These are phyloP conservation scores for Scenedesmus sp. DNA, from an alignment of 163 green algal species.

Conservation along the genomic window DNA sequence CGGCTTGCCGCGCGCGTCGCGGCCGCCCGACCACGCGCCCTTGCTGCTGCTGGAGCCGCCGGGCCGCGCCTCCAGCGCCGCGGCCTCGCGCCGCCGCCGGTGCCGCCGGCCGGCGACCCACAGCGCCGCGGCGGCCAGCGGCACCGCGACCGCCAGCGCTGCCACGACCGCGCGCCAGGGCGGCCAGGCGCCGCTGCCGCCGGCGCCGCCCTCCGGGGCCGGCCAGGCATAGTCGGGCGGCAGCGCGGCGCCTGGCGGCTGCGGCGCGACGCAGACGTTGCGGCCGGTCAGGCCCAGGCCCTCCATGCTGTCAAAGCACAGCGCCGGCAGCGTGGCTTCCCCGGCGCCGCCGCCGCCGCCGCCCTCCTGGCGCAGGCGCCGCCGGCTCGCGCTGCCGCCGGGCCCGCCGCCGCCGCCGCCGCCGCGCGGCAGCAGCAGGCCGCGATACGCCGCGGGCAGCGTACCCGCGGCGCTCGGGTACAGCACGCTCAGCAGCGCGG, in stretches of 20 bases:
- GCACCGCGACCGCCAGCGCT: not conserved
- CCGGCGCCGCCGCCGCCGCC: not conserved
- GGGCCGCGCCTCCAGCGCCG: no score
- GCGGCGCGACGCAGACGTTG: conserved; percentile 18
- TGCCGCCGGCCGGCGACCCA: no score
- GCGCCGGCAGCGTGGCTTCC: not conserved
- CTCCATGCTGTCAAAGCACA: conserved; percentile 16
- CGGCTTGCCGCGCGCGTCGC: no score
- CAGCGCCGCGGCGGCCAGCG: conserved; percentile 6
- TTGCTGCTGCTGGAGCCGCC: no score
- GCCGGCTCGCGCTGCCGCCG: not conserved
- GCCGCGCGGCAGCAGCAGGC: not conserved
- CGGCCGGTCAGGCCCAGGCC: conserved; percentile 8
- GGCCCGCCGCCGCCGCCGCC: not conserved
- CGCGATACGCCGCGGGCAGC: conserved; percentile 1
- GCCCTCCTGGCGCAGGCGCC: not conserved
- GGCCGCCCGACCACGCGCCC: no score
- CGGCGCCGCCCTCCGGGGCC: not conserved
- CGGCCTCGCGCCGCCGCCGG: no score
- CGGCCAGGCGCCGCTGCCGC: conserved; percentile 3
- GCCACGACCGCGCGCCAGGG: conserved; percentile 20
- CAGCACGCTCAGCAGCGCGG: conserved; percentile 7
- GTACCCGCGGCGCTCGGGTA: conserved; percentile 16
- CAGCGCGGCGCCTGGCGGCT: not conserved
- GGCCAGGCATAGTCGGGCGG: conserved; percentile 15